A percentile compares a stretch with the other conserved stretches of the same genome.
These are phyloP conservation scores for Phytophthora sansomeana DNA, from an alignment of 352 stramenopile species.

Conservation along the genomic window DNA sequence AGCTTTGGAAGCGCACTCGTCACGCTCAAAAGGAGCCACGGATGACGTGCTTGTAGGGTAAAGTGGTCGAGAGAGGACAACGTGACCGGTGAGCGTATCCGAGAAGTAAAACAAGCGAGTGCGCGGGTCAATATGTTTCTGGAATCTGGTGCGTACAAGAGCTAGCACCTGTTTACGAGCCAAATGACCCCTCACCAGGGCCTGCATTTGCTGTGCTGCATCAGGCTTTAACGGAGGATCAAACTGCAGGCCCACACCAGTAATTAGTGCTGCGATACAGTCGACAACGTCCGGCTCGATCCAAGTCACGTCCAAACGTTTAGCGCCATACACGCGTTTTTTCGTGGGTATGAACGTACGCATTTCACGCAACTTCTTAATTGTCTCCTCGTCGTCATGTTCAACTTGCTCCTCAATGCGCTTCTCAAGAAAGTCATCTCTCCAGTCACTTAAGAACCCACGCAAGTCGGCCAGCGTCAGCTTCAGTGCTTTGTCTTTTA, in stretches of 20 bases:
- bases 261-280: conserved; percentile 58
- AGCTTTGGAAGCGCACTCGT: conserved; percentile 53
- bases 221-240: conserved; percentile 49
- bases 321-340: conserved; percentile 51
- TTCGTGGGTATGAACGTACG: conserved; percentile 48
- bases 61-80: conserved; percentile 57
- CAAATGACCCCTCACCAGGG: conserved; percentile 51
- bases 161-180: conserved; percentile 43
- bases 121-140: conserved; percentile 44
- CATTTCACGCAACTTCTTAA: conserved; percentile 14
- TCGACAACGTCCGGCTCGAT: conserved; percentile 72
- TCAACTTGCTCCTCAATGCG: conserved; percentile 40
- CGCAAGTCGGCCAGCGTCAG: conserved; percentile 56
- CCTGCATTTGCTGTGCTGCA: conserved; percentile 66
- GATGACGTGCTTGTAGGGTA: conserved; percentile 44
- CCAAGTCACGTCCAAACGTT: conserved; percentile 65
- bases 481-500: conserved; percentile 57
- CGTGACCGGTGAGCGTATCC: conserved; percentile 40
- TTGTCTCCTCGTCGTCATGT: conserved; percentile 25
- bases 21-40: conserved; percentile 48
- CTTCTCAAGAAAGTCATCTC: conserved; percentile 52
- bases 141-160: conserved; percentile 51
- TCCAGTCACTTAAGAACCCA: conserved; percentile 61
- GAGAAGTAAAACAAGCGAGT: conserved; percentile 73
- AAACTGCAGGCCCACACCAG: conserved; percentile 30